Base-by-base conservation (phyloP, 1,284 basidiomycete species). In the Tilletia horrida region DNA sequence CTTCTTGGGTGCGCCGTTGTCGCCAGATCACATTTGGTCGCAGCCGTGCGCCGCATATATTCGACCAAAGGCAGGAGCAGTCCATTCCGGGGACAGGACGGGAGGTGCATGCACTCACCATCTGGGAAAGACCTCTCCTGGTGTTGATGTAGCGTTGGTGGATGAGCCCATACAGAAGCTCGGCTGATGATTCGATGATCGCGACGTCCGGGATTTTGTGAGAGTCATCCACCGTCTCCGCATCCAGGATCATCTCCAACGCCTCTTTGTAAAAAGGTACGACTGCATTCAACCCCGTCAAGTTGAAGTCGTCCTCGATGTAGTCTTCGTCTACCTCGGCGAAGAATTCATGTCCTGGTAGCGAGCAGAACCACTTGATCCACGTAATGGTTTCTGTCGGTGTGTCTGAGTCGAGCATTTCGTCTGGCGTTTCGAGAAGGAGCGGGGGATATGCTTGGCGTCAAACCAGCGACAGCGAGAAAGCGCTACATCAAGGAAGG, bases 221-320 rank as follows among this genome's bases (percentile, higher is more conserved):
- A 27, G 91, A 88, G 82, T 98, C 96, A 83, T 98, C 96, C 79
- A 95, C 73, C 84, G 96, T 92, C 84, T 99, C 96, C 64, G 98
- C 95, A 83, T 99, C 96, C 69, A 99, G 84, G n/a, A 98, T 93
- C 96, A 99, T 99, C 85, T 99, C 96, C 88, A 99, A 90, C 31
- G 96, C 96, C 83, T 98, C 96, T 83, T 97, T 94, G 92, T 96
- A 99, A 82, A 98, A 99, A 9, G 96, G 86, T 0, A 98, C 94
- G 86, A 97, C 90, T 21, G 88, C 87, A 81, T 93, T 94, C 73
- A 99, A 84, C 1, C 96, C 96, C 0, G 96, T 99, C 65, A 98
- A 85, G 84, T 99, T 99, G 85, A 99, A 99, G 82, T 99, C 96
- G 84, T 99, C 96, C 82, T 98, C 96, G 83, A 99, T 98, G 83